Conservation (phyloP, 257 asterid species). For the Misopates orontium region DNA sequence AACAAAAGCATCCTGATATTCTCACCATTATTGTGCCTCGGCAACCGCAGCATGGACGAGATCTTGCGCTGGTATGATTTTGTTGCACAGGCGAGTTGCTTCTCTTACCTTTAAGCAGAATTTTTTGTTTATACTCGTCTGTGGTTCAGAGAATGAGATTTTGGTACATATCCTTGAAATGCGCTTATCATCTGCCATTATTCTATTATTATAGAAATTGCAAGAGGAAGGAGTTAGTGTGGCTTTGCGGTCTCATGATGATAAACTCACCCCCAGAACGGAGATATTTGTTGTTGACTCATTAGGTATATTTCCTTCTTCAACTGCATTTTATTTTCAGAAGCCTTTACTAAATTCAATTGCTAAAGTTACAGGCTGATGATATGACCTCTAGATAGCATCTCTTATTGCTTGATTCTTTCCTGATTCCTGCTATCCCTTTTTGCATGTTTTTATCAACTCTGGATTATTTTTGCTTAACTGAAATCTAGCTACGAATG, state of each 20-base stretch:
- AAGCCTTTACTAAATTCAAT: not conserved
- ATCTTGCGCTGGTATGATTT: conserved; percentile 65
- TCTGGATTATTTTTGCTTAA: not conserved
- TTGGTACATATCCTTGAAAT: not conserved
- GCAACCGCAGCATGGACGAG: conserved; percentile 66
- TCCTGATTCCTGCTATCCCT: not conserved
- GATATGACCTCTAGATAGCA: conserved; percentile 3
- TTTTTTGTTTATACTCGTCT: conserved; percentile 9
- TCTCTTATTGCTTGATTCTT: not conserved
- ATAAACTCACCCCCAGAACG: conserved; percentile 34
- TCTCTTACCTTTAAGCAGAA: not conserved
- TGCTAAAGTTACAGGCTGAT: conserved; percentile 10
- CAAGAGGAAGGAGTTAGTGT: conserved; percentile 44
- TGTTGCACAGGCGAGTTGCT: conserved; percentile 13
- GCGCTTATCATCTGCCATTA: conserved; percentile 4
- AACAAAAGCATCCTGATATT: conserved; percentile 58
- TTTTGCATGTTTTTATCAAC: not conserved
- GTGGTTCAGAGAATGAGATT: conserved; percentile 2
- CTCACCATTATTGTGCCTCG: conserved; percentile 85
- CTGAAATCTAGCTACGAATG: not conserved
- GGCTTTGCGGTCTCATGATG: conserved; percentile 51
- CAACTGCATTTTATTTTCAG: not conserved
- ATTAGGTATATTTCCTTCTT: conserved; percentile 38
- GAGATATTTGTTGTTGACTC: conserved; percentile 48
- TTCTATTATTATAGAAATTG: conserved; percentile 41